Base-by-base conservation (phyloP, 768 basidiomycete genomes). In the Mrakia blollopis region DNA sequence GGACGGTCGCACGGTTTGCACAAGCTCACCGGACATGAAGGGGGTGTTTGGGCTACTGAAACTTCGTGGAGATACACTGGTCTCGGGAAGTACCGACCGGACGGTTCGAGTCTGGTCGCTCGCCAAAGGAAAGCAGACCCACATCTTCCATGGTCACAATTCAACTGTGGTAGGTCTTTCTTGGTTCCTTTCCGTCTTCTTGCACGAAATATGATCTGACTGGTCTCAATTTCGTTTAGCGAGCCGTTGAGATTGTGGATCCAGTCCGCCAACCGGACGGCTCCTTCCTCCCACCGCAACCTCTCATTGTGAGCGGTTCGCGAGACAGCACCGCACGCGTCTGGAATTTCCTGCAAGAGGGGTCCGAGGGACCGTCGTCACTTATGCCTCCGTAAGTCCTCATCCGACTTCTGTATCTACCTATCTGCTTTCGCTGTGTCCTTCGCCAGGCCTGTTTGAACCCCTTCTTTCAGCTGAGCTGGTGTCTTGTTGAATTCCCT, bases 41-140 rank as follows among this genome's bases (percentile, higher is more conserved):
- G 95, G 71, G 94, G 95, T n/a, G 94, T 98, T 2, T 98, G 95
- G 95, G 94, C 95, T 21, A n/a, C 85, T 98, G 32, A 39, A 92
- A 88, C 82, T 92, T 76, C 70, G 82, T 50, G 84, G 83, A 30
- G 91, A 85, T 89, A 93, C 82, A 72, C 57, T 60, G 57, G 94
- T 96, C 79, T 93, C 91, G 80, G 94, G 94, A 10, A 93, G 92
- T 14, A 96, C 94, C 11, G 94, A 97, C 85, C 89, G 94, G 39
- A 95, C 93, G 0, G n/a, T n/a, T n/a, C n/a, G n/a, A n/a, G n/a
- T n/a, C n/a, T n/a, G n/a, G n/a, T n/a, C n/a, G n/a, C n/a, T 95
- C 41, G 83, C 87, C 37, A 90, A 88, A 5, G 91, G 92, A 1
- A 86, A 87, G 68, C 94, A 94, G 82, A 93, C 91, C 3, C 95